A percentile compares a stretch with the other conserved stretches of the same genome.
Conservation (phyloP, 179 eudicot genomes). For the Dionaea muscipula region DNA sequence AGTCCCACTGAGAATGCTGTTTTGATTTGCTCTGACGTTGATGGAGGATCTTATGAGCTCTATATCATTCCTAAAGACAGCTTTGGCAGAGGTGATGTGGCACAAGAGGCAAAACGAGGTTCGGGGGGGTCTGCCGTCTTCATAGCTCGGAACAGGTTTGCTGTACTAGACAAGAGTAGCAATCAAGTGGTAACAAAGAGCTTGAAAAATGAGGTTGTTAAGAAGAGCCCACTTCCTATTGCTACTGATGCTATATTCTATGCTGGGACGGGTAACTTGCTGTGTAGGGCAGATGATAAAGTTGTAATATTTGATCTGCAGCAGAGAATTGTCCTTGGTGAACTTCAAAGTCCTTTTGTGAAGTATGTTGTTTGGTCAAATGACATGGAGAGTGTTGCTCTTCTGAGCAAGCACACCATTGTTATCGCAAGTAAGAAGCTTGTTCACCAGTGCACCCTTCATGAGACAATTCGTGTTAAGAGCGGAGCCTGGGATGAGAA, state of each 20-base stretch:
- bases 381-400: conserved; percentile 93
- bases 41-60: conserved; percentile 92
- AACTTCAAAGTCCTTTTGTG: conserved; percentile 44
- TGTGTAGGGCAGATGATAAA: conserved; percentile 36
- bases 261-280: conserved; percentile 42
- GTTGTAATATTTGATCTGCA: conserved; percentile 39
- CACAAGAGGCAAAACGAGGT: conserved; percentile 41
- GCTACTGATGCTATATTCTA: conserved; percentile 37
- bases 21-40: conserved; percentile 76
- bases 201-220: conserved; percentile 34
- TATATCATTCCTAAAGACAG: conserved; percentile 39
- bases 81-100: conserved; percentile 29
- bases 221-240: conserved; percentile 31
- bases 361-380: conserved; percentile 92
- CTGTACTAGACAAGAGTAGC: conserved; percentile 41
- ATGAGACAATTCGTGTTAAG: conserved; percentile 71
- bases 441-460: conserved; percentile 74
- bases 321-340: conserved; percentile 32
- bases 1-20: conserved; percentile 95
- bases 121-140: conserved; percentile 40
- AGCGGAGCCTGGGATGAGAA: conserved; percentile 97
- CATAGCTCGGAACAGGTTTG: conserved; percentile 45
- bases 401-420: conserved; percentile 79
- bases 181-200: conserved; percentile 34
- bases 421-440: conserved; percentile 79